Percentiles rank a stretch among this genome's conserved stretches.
Evolutionary conservation across 371 early-diverging fungal genomes (phyloP).

Genomic region (Amoeboaphelidium occidentale): DNA sequence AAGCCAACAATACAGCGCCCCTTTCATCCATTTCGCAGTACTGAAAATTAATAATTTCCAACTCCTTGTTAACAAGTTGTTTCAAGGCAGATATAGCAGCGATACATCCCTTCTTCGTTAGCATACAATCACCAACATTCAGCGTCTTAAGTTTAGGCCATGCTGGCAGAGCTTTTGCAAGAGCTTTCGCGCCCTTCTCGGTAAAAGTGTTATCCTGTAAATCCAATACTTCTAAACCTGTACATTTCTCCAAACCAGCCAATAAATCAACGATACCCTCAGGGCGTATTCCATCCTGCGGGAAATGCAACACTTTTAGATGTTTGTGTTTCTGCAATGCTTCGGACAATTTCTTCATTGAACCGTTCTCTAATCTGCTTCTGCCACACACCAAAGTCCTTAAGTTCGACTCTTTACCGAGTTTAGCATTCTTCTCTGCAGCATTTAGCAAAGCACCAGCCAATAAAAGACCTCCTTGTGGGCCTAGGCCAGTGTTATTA

Average conservation of each 20-base stretch:
- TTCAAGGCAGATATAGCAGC: conserved; percentile 34
- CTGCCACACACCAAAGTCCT: conserved; percentile 66
- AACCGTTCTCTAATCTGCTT: conserved; percentile 76
- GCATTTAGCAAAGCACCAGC: conserved; percentile 54
- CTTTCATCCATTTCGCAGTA: conserved; percentile 69
- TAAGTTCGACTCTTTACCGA: conserved; percentile 30
- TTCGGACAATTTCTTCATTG: conserved; percentile 34
- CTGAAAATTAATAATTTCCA: conserved; percentile 44
- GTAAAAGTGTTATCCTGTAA: conserved; percentile 94
- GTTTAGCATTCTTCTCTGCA: conserved; percentile 31
- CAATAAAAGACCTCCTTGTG: conserved; percentile 56
- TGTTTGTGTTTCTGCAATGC: conserved; percentile 56
- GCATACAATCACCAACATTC: conserved; percentile 73
- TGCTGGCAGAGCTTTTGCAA: conserved; percentile 41
- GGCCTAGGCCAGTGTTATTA: conserved; percentile 87
- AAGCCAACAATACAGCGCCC: conserved; percentile 37
- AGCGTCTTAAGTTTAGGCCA: conserved; percentile 54
- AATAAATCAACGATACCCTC: conserved; percentile 58
- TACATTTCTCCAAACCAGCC: conserved; percentile 37
- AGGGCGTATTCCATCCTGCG: conserved; percentile 88
- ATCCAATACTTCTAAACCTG: conserved; percentile 44
- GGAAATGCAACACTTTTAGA: conserved; percentile 61
- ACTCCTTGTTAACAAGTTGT: conserved; percentile 17
- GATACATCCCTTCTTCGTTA: conserved; percentile 36
- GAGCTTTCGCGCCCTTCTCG: conserved; percentile 35